Evolutionary conservation across 495 filamentous ascomycete genomes (phyloP).

Genomic region (Neurospora sp.): DNA sequence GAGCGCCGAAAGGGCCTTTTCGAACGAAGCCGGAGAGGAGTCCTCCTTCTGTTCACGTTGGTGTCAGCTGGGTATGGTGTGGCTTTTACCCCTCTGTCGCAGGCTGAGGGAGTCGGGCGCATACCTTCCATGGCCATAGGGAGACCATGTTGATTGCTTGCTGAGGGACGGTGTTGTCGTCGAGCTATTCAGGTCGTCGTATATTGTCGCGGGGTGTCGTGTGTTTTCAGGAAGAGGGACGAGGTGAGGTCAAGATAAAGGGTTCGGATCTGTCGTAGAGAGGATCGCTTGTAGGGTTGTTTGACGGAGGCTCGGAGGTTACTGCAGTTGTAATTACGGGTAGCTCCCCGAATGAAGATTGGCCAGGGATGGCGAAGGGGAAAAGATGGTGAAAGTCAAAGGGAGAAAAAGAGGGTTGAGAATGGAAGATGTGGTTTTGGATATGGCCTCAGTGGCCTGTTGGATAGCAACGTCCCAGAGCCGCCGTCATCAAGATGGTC

Average conservation of each 20-base stretch:
- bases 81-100: slow-evolving; percentile 4
- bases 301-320: neutral
- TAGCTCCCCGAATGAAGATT: neutral
- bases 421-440: neutral
- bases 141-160: slow-evolving; percentile 54
- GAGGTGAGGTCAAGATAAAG: neutral
- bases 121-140: slow-evolving; percentile 51
- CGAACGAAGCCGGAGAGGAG: slow-evolving; percentile 82
- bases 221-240: neutral
- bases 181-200: neutral
- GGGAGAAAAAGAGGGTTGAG: neutral
- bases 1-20: slow-evolving; percentile 75
- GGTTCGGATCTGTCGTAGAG: neutral
- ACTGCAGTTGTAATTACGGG: neutral
- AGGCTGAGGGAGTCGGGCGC: slow-evolving; percentile 5
- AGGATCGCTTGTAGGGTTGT: neutral
- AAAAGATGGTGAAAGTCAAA: neutral
- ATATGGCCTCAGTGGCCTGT: neutral
- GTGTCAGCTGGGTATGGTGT: slow-evolving; percentile 1
- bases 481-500: neutral
- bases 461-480: neutral
- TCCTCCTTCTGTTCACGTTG: slow-evolving; percentile 52
- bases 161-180: neutral
- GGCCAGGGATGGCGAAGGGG: neutral
- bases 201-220: neutral